Percentiles rank a stretch among this genome's conserved stretches.
Evolutionary conservation across 208 protist species (phyloP).

Genomic region (Blechomonas ayalai): DNA sequence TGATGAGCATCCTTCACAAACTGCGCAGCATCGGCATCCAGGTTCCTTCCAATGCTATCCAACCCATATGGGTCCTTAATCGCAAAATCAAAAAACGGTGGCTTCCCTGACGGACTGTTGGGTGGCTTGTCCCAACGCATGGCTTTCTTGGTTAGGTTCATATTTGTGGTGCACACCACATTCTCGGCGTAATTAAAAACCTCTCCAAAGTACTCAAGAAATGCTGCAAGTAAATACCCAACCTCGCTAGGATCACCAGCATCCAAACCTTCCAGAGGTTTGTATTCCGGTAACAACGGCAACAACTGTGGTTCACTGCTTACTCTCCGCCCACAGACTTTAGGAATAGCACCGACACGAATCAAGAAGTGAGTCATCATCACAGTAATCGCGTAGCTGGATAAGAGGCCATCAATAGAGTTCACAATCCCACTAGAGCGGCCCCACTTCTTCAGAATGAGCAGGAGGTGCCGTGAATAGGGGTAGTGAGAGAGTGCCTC

Average conservation of each 20-base stretch:
- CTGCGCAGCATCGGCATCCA: constrained; percentile 42
- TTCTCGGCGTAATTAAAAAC: constrained; percentile 71
- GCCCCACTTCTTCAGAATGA: constrained; percentile 85
- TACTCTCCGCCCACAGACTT: constrained; percentile 27
- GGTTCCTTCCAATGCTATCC: constrained; percentile 84
- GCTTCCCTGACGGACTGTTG: constrained; percentile 19
- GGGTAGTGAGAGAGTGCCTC: constrained; percentile 54
- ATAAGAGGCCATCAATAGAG: constrained; percentile 83
- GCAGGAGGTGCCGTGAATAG: constrained; percentile 71
- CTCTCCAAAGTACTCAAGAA: constrained; percentile 81
- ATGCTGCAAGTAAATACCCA: constrained; percentile 65
- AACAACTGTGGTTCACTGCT: constrained; percentile 42
- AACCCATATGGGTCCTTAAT: constrained; percentile 87
- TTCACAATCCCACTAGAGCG: constrained; percentile 69
- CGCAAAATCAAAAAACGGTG: constrained; percentile 83
- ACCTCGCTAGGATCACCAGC: constrained; percentile 43
- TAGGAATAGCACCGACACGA: constrained; percentile 44
- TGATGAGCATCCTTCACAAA: constrained; percentile 56
- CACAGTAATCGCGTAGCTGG: constrained; percentile 81
- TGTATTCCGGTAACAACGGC: constrained; percentile 29
- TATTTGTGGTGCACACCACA: constrained; percentile 81
- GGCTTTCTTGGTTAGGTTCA: constrained; percentile 51
- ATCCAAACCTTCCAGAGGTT: constrained; percentile 14
- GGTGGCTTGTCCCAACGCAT: constrained; percentile 68
- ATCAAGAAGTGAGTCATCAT: constrained; percentile 83